These are phyloP conservation scores for Syncephalastrum monosporum DNA, from an alignment of 371 early-diverging fungal species.

Conservation along the genomic window DNA sequence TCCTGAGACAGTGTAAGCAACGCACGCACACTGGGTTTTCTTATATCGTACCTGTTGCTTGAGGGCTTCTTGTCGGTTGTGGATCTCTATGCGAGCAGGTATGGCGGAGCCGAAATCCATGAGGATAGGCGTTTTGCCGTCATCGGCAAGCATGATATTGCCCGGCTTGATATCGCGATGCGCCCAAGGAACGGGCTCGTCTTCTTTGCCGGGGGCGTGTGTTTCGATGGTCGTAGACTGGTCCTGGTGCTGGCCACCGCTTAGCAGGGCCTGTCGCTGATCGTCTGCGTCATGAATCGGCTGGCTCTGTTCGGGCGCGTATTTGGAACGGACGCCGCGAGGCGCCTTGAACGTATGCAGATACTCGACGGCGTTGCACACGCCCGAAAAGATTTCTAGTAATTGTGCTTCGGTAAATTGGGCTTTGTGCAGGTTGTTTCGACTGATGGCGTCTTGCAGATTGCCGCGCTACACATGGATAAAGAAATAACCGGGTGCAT, in stretches of 20 bases:
- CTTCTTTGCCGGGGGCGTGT: constrained; percentile 22
- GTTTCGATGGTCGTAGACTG: constrained; percentile 28
- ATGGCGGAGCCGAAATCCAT: constrained; percentile 81
- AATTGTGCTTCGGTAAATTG: constrained; percentile 55
- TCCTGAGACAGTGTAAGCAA: constrained; percentile 35
- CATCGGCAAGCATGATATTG: constrained; percentile 63
- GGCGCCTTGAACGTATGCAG: constrained; percentile 19
- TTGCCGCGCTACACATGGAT: constrained; percentile 49
- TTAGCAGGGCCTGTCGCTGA: constrained; percentile 38
- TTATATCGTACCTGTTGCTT: constrained; percentile 50
- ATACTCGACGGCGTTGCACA: constrained; percentile 17
- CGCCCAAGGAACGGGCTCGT: constrained; percentile 57
- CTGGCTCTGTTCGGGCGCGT: constrained; percentile 7
- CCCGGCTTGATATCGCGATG: constrained; percentile 86
- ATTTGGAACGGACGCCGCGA: constrained; percentile 9
- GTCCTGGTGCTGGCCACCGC: constrained; percentile 54
- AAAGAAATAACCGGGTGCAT: too few species aligned
- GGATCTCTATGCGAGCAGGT: constrained; percentile 56
- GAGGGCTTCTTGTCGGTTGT: constrained; percentile 63
- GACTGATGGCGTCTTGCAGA: constrained; percentile 59
- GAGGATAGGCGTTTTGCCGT: constrained; percentile 64
- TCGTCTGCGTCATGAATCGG: constrained; percentile 12
- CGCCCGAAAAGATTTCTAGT: constrained; percentile 23
- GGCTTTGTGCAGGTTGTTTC: constrained; percentile 40
- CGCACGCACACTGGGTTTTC: background rate